phyloP scores from a whole-genome alignment of 2,329 filamentous ascomycete genomes.

The Verticillium nonalfalfae region DNA sequence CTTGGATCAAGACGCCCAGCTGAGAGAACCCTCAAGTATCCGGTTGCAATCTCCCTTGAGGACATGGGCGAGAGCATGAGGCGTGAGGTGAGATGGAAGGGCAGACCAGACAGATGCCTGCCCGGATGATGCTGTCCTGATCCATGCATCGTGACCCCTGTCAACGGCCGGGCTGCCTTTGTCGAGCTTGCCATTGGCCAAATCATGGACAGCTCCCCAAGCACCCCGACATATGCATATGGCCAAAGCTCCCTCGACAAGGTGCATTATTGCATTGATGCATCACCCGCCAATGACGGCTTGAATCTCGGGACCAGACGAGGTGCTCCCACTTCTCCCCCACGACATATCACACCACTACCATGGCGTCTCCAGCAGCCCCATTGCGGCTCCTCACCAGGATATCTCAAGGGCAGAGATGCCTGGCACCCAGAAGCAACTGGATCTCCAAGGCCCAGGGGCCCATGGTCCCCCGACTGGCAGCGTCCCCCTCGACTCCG shows the following conservation, averaged over 20 bases:
- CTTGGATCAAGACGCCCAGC: not conserved
- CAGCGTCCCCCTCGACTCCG: not conserved
- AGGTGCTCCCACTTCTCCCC: not conserved
- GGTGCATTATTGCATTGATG: not conserved
- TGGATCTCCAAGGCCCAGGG: not conserved
- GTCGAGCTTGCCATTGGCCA: not conserved
- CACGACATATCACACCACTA: conserved; percentile 1
- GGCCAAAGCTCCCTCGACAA: not conserved
- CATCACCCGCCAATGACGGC: not conserved
- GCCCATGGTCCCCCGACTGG: not conserved
- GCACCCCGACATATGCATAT: not conserved
- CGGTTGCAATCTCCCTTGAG: not conserved
- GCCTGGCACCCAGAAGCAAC: not conserved
- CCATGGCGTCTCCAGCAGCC: not conserved
- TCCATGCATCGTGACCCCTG: not conserved
- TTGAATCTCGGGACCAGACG: not conserved
- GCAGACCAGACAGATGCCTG: not conserved
- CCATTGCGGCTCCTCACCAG: not conserved
- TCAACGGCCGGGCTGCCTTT: not conserved
- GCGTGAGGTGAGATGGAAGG: not conserved
- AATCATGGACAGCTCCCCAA: not conserved
- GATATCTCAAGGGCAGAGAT: not conserved
- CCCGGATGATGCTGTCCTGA: not conserved
- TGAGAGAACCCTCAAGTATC: not conserved
- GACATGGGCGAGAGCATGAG: too few species aligned